phyloP scores from a whole-genome alignment of 1,284 basidiomycete genomes.

The Vanrija humicola region DNA sequence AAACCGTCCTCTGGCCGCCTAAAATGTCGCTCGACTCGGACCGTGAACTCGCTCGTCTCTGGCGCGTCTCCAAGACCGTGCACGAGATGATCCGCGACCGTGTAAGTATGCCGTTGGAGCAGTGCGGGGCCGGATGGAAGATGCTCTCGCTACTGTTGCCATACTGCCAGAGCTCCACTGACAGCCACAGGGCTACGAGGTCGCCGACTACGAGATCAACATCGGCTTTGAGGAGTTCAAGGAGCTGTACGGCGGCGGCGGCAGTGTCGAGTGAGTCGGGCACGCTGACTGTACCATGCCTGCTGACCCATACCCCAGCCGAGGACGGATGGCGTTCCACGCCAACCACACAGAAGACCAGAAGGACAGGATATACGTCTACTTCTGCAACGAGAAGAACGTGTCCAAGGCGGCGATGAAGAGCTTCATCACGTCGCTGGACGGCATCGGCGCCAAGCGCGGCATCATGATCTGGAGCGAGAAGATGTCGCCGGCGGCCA shows the following conservation, averaged over 20 bases:
- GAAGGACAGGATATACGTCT: conserved; percentile 83
- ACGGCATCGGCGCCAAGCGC: conserved; percentile 80
- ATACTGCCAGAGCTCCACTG: not conserved
- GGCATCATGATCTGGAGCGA: conserved; percentile 95
- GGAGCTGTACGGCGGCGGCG: conserved; percentile 34
- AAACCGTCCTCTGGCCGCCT: not conserved
- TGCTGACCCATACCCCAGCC: conserved; percentile 54
- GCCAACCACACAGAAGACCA: conserved; percentile 67
- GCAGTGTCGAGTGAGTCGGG: conserved; percentile 39
- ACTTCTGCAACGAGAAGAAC: conserved; percentile 86
- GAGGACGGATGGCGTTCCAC: conserved; percentile 81
- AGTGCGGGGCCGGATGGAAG: not conserved
- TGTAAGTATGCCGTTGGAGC: conserved; percentile 23
- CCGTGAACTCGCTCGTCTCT: conserved; percentile 59
- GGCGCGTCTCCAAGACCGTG: conserved; percentile 94
- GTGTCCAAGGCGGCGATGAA: conserved; percentile 94
- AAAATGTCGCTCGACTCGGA: conserved; percentile 37
- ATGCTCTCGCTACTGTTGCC: too few relatives aligned
- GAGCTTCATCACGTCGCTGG: conserved; percentile 83
- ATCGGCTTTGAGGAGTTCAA: conserved; percentile 49
- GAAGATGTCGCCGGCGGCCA: conserved; percentile 93
- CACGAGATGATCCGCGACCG: conserved; percentile 95
- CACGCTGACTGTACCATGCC: not conserved
- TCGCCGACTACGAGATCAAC: conserved; percentile 50
- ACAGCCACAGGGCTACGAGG: conserved; percentile 41